A percentile compares a stretch with the other conserved stretches of the same genome.
phyloP scores from a whole-genome alignment of 345 rosid species.

The Corchorus capsularis region DNA sequence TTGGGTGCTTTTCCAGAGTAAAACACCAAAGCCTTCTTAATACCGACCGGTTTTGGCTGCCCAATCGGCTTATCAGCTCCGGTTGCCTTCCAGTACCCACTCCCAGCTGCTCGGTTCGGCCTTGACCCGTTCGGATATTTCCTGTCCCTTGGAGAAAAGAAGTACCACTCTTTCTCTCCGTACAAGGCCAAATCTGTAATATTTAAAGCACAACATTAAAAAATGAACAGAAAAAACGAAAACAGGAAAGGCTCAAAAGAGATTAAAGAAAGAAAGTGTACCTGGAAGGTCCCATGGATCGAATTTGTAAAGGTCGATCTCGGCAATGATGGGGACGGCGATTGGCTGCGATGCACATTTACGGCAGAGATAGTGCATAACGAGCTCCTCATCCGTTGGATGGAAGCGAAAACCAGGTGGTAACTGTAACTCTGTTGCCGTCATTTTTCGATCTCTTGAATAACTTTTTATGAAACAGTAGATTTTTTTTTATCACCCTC shows the following conservation, averaged over 20 bases:
- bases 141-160: constrained; percentile 84
- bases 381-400: constrained; percentile 98
- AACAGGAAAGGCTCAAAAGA: neutral
- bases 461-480: neutral
- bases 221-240: too few relatives aligned
- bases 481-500: neutral
- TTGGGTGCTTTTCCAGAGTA: constrained; percentile 85
- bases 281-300: constrained; percentile 97
- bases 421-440: constrained; percentile 45
- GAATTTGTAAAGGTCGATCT: constrained; percentile 77
- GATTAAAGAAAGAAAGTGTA: constrained; percentile 17
- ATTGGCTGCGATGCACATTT: constrained; percentile 75
- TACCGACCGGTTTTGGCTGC: constrained; percentile 72
- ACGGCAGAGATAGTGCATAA: constrained; percentile 81
- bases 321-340: constrained; percentile 74
- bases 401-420: constrained; percentile 96
- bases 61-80: constrained; percentile 99
- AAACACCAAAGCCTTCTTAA: constrained; percentile 89
- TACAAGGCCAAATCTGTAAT: constrained; percentile 66
- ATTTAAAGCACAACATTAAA: neutral
- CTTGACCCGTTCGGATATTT: constrained; percentile 95
- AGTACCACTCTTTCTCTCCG: constrained; percentile 98
- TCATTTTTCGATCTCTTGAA: constrained; percentile 32
- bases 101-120: constrained; percentile 90
- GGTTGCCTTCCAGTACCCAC: constrained; percentile 96